Conservation (phyloP, 139 green algal species). For the Picochlorum sp. region DNA sequence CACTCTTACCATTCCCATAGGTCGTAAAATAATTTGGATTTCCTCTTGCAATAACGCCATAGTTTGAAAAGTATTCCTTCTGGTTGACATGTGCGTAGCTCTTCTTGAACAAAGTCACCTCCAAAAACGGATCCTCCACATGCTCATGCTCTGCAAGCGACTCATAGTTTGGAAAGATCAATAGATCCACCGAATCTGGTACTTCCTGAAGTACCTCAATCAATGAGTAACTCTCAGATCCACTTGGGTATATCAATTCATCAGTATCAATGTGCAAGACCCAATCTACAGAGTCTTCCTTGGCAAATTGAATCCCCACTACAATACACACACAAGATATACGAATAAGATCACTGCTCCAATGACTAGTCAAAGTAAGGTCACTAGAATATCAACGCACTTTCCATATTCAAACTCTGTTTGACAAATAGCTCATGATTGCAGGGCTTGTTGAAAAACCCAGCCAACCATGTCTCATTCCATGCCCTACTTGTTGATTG, state of each 20-base stretch:
- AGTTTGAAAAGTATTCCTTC: constrained; percentile 61
- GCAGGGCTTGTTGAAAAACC: constrained; percentile 81
- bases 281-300: constrained; percentile 52
- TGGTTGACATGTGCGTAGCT: constrained; percentile 64
- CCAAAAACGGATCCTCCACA: constrained; percentile 54
- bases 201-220: constrained; percentile 35
- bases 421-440: constrained; percentile 84
- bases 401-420: constrained; percentile 69
- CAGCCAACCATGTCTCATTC: constrained; percentile 76
- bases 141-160: constrained; percentile 48
- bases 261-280: constrained; percentile 78
- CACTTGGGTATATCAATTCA: constrained; percentile 68
- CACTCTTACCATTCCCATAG: constrained; percentile 66
- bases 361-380: not conserved
- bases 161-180: constrained; percentile 82
- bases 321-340: not conserved
- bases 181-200: constrained; percentile 46
- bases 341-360: constrained; percentile 9
- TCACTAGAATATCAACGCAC: not conserved
- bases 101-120: constrained; percentile 78
- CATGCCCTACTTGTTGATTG: constrained; percentile 52
- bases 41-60: constrained; percentile 45
- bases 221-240: constrained; percentile 46
- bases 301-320: constrained; percentile 58
- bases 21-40: constrained; percentile 85